Percentiles rank a stretch among this genome's conserved stretches.
Conservation (phyloP, 2,329 filamentous ascomycete genomes). For the Colletotrichum liriopes region DNA sequence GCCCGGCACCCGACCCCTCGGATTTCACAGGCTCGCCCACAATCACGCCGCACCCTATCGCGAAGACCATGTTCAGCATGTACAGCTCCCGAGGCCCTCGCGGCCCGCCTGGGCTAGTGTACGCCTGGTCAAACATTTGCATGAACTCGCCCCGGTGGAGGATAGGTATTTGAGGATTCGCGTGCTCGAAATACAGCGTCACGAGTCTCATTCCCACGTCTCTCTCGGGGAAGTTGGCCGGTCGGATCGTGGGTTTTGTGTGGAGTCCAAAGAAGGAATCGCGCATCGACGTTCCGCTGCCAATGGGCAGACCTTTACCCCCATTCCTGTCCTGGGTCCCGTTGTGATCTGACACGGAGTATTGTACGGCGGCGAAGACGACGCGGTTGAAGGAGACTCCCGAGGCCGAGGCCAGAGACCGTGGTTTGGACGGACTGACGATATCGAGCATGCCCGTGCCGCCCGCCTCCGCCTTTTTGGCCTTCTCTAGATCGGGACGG, state of each 20-base stretch:
- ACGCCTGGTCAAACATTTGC: slow-evolving; percentile 87
- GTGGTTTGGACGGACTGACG: slow-evolving; percentile 82
- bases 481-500: slow-evolving; percentile 46
- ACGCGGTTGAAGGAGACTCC: slow-evolving; percentile 96
- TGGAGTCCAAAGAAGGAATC: slow-evolving; percentile 98
- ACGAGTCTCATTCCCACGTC: slow-evolving; percentile 82
- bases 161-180: slow-evolving; percentile 95
- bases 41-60: slow-evolving; percentile 94
- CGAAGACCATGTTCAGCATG: slow-evolving; percentile 96
- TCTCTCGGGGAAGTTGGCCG: slow-evolving; percentile 86
- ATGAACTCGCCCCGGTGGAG: slow-evolving; percentile 92
- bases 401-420: slow-evolving; percentile 87
- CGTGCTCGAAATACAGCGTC: slow-evolving; percentile 93
- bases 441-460: slow-evolving; percentile 78
- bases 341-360: slow-evolving; percentile 74
- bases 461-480: slow-evolving; percentile 51
- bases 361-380: slow-evolving; percentile 93
- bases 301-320: slow-evolving; percentile 62
- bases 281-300: slow-evolving; percentile 84
- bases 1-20: slow-evolving; percentile 54
- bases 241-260: slow-evolving; percentile 88
- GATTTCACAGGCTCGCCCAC: slow-evolving; percentile 75
- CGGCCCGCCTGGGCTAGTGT: slow-evolving; percentile 76
- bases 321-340: slow-evolving; percentile 59
- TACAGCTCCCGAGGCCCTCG: slow-evolving; percentile 89